Conservation (phyloP, 2,329 filamentous ascomycete species). For the Alternaria arbusti region DNA sequence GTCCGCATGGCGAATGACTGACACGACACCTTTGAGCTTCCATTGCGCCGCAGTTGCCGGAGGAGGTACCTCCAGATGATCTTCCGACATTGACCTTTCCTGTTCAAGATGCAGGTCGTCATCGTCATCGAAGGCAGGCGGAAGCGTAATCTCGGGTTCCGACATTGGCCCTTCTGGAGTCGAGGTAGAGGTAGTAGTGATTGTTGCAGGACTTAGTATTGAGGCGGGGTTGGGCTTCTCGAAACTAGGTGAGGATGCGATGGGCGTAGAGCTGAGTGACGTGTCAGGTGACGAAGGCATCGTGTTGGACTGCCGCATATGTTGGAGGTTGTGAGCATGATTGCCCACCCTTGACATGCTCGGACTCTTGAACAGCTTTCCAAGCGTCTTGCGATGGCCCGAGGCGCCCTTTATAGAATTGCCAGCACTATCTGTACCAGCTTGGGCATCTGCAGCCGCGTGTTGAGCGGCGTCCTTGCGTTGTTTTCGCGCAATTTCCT, state of each 20-base stretch:
- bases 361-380: constrained; percentile 68
- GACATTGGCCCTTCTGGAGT: constrained; percentile 31
- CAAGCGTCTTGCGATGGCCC: constrained; percentile 56
- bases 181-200: constrained; percentile 8
- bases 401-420: constrained; percentile 43
- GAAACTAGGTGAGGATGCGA: constrained; percentile 52
- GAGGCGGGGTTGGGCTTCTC: constrained; percentile 44
- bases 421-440: constrained; percentile 22
- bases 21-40: constrained; percentile 98
- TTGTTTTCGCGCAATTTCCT: constrained; percentile 71
- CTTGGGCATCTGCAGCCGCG: constrained; percentile 45
- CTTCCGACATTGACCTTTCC: constrained; percentile 40
- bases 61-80: constrained; percentile 51
- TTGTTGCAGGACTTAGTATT: constrained; percentile 22
- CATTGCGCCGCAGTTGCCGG: constrained; percentile 84
- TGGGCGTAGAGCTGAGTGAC: constrained; percentile 49
- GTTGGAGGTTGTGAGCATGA: constrained; percentile 45
- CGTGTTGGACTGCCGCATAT: constrained; percentile 41
- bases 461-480: constrained; percentile 51
- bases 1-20: constrained; percentile 94
- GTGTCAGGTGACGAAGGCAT: constrained; percentile 56
- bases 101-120: constrained; percentile 27
- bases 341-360: constrained; percentile 66
- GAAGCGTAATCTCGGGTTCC: constrained; percentile 42
- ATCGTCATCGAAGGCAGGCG: constrained; percentile 33